These are phyloP conservation scores for Pholiota molesta DNA, from an alignment of 768 basidiomycete species.

Conservation along the genomic window DNA sequence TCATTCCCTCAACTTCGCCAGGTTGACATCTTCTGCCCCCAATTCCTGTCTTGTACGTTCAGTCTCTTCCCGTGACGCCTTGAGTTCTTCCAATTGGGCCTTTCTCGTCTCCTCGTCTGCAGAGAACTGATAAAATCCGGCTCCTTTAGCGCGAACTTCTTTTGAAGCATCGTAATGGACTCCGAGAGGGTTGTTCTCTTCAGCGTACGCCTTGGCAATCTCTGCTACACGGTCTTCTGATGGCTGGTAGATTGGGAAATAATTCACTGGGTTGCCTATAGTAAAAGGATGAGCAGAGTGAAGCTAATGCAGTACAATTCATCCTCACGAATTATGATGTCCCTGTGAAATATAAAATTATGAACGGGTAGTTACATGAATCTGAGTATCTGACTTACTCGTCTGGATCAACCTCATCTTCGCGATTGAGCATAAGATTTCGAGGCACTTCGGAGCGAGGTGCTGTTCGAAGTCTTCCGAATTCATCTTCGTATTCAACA, in stretches of 20 bases:
- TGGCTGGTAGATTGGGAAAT: constrained; percentile 89
- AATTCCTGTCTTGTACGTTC: constrained; percentile 58
- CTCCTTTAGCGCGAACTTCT: constrained; percentile 88
- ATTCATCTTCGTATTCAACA: constrained; percentile 87
- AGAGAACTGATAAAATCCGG: constrained; percentile 92
- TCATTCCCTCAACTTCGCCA: constrained; percentile 83
- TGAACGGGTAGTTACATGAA: neutral
- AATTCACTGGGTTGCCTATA: constrained; percentile 77
- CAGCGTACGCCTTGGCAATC: constrained; percentile 69
- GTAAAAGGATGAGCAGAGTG: neutral
- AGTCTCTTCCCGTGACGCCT: constrained; percentile 70
- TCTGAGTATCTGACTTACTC: constrained; percentile 44
- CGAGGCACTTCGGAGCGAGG: constrained; percentile 79
- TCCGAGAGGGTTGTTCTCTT: constrained; percentile 71
- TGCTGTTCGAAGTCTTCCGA: constrained; percentile 74
- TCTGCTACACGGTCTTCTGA: constrained; percentile 78
- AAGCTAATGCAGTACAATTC: neutral
- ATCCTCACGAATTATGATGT: constrained; percentile 58
- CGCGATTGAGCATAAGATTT: constrained; percentile 50
- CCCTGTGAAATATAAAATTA: constrained; percentile 38
- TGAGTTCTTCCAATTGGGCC: constrained; percentile 84
- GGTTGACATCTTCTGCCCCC: constrained; percentile 64
- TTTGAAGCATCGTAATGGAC: constrained; percentile 80
- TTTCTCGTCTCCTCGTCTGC: constrained; percentile 78
- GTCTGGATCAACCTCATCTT: constrained; percentile 57